These are phyloP conservation scores for Ceratobasidium sp. DNA, from an alignment of 1,284 basidiomycete genomes.

Conservation along the genomic window DNA sequence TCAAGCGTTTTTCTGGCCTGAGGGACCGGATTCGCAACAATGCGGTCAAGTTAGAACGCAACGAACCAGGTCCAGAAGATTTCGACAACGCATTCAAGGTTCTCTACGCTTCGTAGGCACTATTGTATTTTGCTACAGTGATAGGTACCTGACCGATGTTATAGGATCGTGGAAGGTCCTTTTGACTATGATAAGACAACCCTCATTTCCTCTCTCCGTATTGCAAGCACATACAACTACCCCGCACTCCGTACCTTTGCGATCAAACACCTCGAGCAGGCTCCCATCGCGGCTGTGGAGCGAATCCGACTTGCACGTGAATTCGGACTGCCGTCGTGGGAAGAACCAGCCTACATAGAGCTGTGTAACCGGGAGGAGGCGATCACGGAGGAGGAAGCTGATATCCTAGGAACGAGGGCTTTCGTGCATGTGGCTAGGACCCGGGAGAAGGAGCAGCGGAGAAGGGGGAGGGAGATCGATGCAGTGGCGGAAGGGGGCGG, in stretches of 20 bases:
- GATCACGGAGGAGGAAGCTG: constrained; percentile 37
- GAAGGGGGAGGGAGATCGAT: too few species aligned
- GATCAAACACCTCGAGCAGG: constrained; percentile 28
- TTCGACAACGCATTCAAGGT: constrained; percentile 26
- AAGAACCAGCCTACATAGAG: constrained; percentile 35
- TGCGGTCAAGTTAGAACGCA: neutral
- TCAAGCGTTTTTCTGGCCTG: constrained; percentile 21
- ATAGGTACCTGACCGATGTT: too few species aligned
- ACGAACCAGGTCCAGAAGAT: neutral
- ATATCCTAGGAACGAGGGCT: neutral
- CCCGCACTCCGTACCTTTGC: constrained; percentile 3
- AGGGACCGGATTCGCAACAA: constrained; percentile 3
- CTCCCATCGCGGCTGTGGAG: constrained; percentile 10
- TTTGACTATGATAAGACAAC: neutral
- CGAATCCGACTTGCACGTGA: constrained; percentile 39
- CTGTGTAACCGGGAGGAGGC: constrained; percentile 32
- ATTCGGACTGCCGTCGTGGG: constrained; percentile 32
- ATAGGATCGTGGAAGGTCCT: constrained; percentile 1
- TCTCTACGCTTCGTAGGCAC: constrained; percentile 29
- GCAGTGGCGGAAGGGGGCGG: too few species aligned
- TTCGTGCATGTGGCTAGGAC: constrained; percentile 15
- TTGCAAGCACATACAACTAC: constrained; percentile 6
- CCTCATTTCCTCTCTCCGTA: constrained; percentile 7
- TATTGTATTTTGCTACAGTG: too few species aligned
- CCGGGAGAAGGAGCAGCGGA: constrained; percentile 19